phyloP scores from a whole-genome alignment of 1,284 basidiomycete genomes.

The Puccinia polysora region DNA sequence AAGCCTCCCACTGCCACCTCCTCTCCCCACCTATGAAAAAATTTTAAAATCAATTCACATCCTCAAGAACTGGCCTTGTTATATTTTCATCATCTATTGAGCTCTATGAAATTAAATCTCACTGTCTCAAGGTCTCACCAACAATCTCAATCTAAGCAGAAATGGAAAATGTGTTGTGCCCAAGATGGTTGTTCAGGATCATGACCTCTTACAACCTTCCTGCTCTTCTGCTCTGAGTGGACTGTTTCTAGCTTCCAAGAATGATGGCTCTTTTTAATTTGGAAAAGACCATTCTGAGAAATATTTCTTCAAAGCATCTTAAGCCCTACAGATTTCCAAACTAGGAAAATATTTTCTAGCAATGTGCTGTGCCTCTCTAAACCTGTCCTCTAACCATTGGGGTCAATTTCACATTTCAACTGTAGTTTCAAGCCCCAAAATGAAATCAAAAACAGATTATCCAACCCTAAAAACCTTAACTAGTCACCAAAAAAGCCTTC shows the following conservation, averaged over 20 bases:
- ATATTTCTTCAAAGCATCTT: slow-evolving; percentile 54
- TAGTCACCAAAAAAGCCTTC: too few relatives aligned
- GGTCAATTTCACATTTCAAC: too few relatives aligned
- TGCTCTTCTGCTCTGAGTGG: slow-evolving; percentile 33
- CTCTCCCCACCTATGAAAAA: too few relatives aligned
- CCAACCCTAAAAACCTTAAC: too few relatives aligned
- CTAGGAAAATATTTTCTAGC: slow-evolving; percentile 82
- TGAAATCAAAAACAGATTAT: too few relatives aligned
- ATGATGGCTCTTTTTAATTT: slow-evolving; percentile 28
- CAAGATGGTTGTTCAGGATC: slow-evolving; percentile 1
- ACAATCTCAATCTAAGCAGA: not conserved
- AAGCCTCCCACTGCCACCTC: too few relatives aligned
- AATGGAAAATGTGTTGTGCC: not conserved
- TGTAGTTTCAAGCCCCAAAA: too few relatives aligned
- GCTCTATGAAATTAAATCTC: not conserved
- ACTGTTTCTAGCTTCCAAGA: not conserved
- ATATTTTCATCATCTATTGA: not conserved
- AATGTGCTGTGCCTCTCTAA: too few relatives aligned
- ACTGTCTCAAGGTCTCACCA: slow-evolving; percentile 9
- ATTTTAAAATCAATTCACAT: too few relatives aligned
- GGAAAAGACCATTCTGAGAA: slow-evolving; percentile 15
- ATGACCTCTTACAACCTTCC: slow-evolving; percentile 17
- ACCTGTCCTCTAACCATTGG: too few relatives aligned
- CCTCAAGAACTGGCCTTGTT: slow-evolving; percentile 7
- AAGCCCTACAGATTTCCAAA: slow-evolving; percentile 67